These are phyloP conservation scores for Pythium brachiatum DNA, from an alignment of 352 stramenopile genomes.

Conservation along the genomic window DNA sequence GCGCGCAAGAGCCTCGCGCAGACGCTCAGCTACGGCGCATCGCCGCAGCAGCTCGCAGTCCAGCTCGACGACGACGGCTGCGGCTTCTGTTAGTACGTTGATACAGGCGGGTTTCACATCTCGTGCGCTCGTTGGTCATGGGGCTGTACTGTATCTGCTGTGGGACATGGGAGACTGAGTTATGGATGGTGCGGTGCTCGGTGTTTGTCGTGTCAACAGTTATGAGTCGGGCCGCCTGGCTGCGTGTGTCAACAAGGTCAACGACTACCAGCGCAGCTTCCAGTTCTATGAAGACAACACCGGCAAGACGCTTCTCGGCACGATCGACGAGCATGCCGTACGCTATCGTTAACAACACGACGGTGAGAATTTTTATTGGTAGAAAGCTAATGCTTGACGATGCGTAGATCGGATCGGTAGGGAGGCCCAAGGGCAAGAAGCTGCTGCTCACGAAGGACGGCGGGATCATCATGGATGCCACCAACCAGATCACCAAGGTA, in stretches of 20 bases:
- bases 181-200: background rate
- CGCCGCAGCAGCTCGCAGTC: conserved; percentile 46
- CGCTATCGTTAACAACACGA: no score
- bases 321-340: conserved; percentile 70
- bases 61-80: conserved; percentile 54
- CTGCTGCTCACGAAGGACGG: conserved; percentile 67
- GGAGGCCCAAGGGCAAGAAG: conserved; percentile 47
- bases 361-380: no score
- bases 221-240: conserved; percentile 67
- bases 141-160: background rate
- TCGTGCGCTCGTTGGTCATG: background rate
- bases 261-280: conserved; percentile 53
- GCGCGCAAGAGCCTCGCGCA: conserved; percentile 17
- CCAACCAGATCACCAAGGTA: conserved; percentile 58
- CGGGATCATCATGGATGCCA: conserved; percentile 50
- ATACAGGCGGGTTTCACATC: background rate
- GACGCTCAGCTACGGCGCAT: conserved; percentile 29
- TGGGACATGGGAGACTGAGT: background rate
- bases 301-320: conserved; percentile 51
- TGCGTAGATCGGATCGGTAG: conserved; percentile 56
- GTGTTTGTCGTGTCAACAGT: conserved; percentile 19
- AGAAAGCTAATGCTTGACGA: background rate
- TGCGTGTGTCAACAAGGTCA: conserved; percentile 72
- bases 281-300: conserved; percentile 73
- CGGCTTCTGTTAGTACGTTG: conserved; percentile 69